Evolutionary conservation across 169 alveolate genomes (phyloP), one percentile per base, ranked within the genome.

Genomic region (Cryptosporidium baileyi): DNA sequence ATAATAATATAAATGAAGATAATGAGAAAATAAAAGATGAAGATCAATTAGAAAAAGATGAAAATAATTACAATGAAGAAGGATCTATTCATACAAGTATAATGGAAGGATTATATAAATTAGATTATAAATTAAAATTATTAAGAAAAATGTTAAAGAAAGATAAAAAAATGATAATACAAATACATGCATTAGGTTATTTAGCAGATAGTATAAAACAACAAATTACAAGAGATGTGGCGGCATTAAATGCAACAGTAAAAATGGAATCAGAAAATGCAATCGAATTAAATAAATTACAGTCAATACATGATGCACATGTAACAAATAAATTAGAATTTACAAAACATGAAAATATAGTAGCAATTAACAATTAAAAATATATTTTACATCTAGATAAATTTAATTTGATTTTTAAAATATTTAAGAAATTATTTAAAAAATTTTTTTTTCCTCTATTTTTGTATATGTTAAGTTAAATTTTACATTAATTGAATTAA

Each of bases 331-430:
- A 54, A 26, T 26, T 74, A 36, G 67, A 74, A 24, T 74, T 74
- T 41, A 74, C 36, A 28, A 74, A 36, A 74, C 85, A 74, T 26
- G 85, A 74, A 54, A 74, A 74, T 59, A 74, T 74, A 17, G 74
- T 74, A n/a, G 54, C 52, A 52, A 67, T 74, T 4, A 74, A 51
- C 4, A 59, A 34, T 17, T 65, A 47, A 44, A 49, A 5, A 47
- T 52, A 11, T n/a, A n/a, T 41, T 15, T 41, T 41, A 11, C 15
- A 41, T 41, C 0, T 41, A 11, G 49, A 41, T 41, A 11, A 9
- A 15, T 41, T 11, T 41, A 41, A 41, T 41, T 0, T 11, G 15
- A 41, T 41, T 9, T 0, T 15, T 11, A 41, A 41, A 11, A 41
- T 41, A 41, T 11, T 11, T 41, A 41, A 41, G 49, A 41, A 41